Conservation (phyloP, 1,284 basidiomycete species). For the Xanthoconium separans region DNA sequence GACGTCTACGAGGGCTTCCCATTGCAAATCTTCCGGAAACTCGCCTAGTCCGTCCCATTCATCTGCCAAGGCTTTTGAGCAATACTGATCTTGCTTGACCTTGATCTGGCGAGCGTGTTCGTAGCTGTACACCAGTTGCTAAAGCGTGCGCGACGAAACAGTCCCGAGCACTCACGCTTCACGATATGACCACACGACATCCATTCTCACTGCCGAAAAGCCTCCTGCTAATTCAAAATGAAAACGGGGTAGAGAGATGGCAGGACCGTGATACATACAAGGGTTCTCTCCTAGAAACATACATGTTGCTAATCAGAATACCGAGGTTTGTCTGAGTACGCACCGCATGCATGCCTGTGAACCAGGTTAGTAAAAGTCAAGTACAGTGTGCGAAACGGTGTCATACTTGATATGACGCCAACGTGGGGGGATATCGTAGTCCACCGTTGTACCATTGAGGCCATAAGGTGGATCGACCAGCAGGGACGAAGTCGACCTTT, state of each 20-base stretch:
- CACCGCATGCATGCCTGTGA: conserved; percentile 45
- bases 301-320: neutral
- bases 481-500: conserved; percentile 43
- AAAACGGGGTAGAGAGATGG: neutral
- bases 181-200: conserved; percentile 57
- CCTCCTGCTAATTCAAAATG: conserved; percentile 18
- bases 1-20: conserved; percentile 82
- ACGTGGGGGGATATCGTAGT: conserved; percentile 34
- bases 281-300: conserved; percentile 25
- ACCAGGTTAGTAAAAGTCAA: neutral
- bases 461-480: conserved; percentile 47
- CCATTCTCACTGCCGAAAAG: conserved; percentile 39
- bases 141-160: neutral
- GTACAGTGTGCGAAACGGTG: neutral
- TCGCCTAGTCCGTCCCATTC: conserved; percentile 57
- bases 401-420: conserved; percentile 50
- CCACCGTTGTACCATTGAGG: conserved; percentile 34
- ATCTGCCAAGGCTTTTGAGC: conserved; percentile 49
- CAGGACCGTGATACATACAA: conserved; percentile 9
- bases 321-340: neutral
- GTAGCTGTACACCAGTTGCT: conserved; percentile 35
- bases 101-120: conserved; percentile 53
- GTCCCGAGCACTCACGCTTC: conserved; percentile 31
- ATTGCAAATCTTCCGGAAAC: conserved; percentile 77
- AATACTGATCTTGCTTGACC: conserved; percentile 70